Base-by-base conservation (phyloP, 345 rosid genomes). In the Diplotaxis tenuifolia region DNA sequence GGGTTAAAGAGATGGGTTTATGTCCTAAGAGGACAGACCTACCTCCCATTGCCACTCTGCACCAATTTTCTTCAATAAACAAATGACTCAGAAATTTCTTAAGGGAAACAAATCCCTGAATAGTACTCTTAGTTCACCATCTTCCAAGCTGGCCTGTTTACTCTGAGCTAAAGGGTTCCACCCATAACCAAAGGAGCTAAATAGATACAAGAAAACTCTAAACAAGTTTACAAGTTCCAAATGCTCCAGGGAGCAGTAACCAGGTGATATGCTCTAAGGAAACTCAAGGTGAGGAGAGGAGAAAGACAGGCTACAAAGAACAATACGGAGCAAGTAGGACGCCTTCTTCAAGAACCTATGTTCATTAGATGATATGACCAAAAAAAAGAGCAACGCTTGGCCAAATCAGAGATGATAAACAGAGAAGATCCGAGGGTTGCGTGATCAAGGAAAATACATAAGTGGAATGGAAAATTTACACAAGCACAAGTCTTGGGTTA, bases 1-100 rank as follows among this genome's bases (percentile, higher is more conserved):
- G n/a, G 62, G 80, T 66, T 69, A 74, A 74, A 77, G 58, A 84
- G 63, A n/a, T 70, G 75, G 74, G 80, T 54, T 79, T 45, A 65
- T 66, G 84, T 81, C 86, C 80, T 59, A 70, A 31, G 70, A 84
- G 83, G 80, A 79, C 73, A 81, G 74, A 77, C 88, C 89, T 84
- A 88, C 92, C 96, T n/a, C n/a, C n/a, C n/a, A n/a, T n/a, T n/a
- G 73, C 65, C 82, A 71, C 78, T 80, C 81, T 71, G 88, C 83
- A 79, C 70, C 83, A 54, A 64, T 65, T 70, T 81, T 63, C 84
- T 80, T 78, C 70, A n/a, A n/a, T n/a, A n/a, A n/a, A n/a, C n/a
- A n/a, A n/a, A n/a, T n/a, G n/a, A n/a, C n/a, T n/a, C 84, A 67
- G 74, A 73, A 67, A 27, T 45, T 72, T 63, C 50, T 25, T 28